These are phyloP conservation scores for Diaporthe ampelina DNA, from an alignment of 2,329 filamentous ascomycete genomes.

Conservation along the genomic window DNA sequence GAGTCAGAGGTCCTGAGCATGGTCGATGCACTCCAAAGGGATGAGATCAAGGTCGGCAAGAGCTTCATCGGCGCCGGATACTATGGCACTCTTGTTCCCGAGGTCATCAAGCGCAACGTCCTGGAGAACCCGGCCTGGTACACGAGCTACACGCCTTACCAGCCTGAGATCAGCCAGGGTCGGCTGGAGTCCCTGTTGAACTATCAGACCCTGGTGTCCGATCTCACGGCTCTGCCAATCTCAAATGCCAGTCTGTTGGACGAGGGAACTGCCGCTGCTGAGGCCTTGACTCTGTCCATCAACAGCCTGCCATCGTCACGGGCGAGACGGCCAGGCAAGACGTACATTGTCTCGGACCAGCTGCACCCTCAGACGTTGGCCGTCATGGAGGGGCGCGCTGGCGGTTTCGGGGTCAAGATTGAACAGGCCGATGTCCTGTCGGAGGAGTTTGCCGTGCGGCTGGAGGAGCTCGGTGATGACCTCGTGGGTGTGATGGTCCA, in stretches of 20 bases:
- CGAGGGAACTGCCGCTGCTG: slow-evolving; percentile 91
- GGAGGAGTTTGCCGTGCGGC: slow-evolving; percentile 69
- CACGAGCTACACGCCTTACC: slow-evolving; percentile 97
- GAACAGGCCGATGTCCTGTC: slow-evolving; percentile 79
- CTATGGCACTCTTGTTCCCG: slow-evolving; percentile 86
- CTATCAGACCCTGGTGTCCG: slow-evolving; percentile 93
- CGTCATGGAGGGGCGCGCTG: slow-evolving; percentile 86
- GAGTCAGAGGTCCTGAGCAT: slow-evolving; percentile 71
- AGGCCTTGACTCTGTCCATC: slow-evolving; percentile 95
- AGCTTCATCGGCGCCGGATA: slow-evolving; percentile 92
- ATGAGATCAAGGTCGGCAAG: slow-evolving; percentile 58
- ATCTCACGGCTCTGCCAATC: slow-evolving; percentile 88
- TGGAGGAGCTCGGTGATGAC: slow-evolving; percentile 83
- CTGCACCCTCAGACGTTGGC: slow-evolving; percentile 89
- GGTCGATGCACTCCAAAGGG: slow-evolving; percentile 50
- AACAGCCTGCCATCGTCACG: slow-evolving; percentile 79
- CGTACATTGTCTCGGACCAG: slow-evolving; percentile 85
- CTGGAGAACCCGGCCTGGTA: slow-evolving; percentile 97
- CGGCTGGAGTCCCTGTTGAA: slow-evolving; percentile 92
- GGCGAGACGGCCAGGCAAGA: slow-evolving; percentile 82
- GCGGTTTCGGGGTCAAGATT: slow-evolving; percentile 91
- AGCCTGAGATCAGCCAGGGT: slow-evolving; percentile 97
- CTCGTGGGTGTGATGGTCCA: slow-evolving; percentile 93
- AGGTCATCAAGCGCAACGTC: slow-evolving; percentile 93
- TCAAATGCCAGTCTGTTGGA: slow-evolving; percentile 93